Evolutionary conservation across 345 rosid species (phyloP).

Genomic region (thale cress (Arabidopsis thaliana)): TAIR10.1 NC_003070.9:5344001-5344500

Average conservation of each 20-base stretch:
- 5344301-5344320: conserved; percentile 9
- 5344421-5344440: conserved; percentile 3
- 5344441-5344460: background rate
- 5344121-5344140: conserved; percentile 31
- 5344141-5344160: conserved; percentile 32
- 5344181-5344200: conserved; percentile 42
- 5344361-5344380: conserved; percentile 20
- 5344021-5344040: conserved; percentile 8
- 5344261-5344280: conserved; percentile 35
- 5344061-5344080: conserved; percentile 36
- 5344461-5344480: background rate
- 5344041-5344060: conserved; percentile 9
- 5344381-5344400: conserved; percentile 33
- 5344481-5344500: conserved; percentile 4
- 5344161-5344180: conserved; percentile 38
- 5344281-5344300: conserved; percentile 31
- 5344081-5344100: conserved; percentile 32
- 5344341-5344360: conserved; percentile 40
- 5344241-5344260: conserved; percentile 40
- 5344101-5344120: conserved; percentile 23
- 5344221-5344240: conserved; percentile 43
- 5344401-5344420: conserved; percentile 33
- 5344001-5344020: conserved; percentile 12
- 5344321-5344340: conserved; percentile 34
- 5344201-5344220: conserved; percentile 39